phyloP scores from a whole-genome alignment of 2,329 filamentous ascomycete species.

The Curvularia sp. region DNA sequence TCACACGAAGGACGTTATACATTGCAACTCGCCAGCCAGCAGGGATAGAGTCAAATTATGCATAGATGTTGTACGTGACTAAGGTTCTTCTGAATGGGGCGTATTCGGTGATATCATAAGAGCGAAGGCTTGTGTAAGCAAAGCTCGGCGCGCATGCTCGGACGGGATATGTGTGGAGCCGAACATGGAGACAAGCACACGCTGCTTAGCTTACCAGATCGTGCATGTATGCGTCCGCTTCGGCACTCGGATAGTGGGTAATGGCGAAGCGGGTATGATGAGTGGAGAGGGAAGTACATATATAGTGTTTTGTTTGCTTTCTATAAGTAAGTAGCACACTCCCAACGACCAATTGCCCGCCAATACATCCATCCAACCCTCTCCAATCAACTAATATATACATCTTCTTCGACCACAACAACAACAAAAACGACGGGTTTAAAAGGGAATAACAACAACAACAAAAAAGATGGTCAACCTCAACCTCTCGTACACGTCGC shows the following conservation, averaged over 20 bases:
- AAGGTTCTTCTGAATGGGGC: neutral
- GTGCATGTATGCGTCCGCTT: neutral
- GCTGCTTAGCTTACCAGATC: neutral
- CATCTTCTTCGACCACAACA: too few relatives aligned
- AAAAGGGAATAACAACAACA: neutral
- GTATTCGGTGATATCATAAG: neutral
- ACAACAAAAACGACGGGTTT: neutral
- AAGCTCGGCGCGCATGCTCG: neutral
- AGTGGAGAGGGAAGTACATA: neutral
- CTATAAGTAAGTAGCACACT: too few relatives aligned
- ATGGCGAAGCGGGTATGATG: neutral
- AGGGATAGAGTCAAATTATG: neutral
- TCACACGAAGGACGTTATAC: neutral
- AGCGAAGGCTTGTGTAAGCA: conserved; percentile 7
- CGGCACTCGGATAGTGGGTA: neutral
- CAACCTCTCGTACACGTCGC: conserved; percentile 54
- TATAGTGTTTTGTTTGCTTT: too few relatives aligned
- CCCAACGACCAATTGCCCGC: too few relatives aligned
- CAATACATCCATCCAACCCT: too few relatives aligned
- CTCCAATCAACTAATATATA: too few relatives aligned
- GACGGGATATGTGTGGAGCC: conserved; percentile 7
- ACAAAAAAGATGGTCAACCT: conserved; percentile 48
- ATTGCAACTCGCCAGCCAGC: neutral
- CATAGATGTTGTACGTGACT: neutral
- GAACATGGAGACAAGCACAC: neutral